A percentile compares a stretch with the other conserved stretches of the same genome.
Conservation (phyloP, 179 eudicot species). For the Spergularia azorica region DNA sequence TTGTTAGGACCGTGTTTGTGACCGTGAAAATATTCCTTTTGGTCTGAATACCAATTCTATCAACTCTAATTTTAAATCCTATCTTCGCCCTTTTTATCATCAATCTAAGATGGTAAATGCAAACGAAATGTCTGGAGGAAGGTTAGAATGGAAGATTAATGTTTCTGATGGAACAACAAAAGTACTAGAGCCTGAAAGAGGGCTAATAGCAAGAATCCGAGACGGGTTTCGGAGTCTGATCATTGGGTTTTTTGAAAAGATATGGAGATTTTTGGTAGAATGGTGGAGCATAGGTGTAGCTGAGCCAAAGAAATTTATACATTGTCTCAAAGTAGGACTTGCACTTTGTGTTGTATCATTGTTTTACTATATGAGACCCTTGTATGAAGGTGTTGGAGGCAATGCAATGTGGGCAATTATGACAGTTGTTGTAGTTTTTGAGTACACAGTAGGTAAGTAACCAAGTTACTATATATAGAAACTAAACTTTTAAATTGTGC, state of each 20-base stretch:
- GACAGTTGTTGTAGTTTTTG: conserved; percentile 91
- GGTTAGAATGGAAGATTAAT: conserved; percentile 67
- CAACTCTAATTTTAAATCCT: too few species aligned
- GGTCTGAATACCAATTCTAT: not conserved
- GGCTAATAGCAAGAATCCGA: conserved; percentile 21
- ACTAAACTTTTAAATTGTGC: too few species aligned
- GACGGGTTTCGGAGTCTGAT: conserved; percentile 28
- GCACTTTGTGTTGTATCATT: conserved; percentile 75
- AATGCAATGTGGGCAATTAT: conserved; percentile 94
- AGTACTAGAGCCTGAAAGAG: conserved; percentile 40
- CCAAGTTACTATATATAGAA: not conserved
- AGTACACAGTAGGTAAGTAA: conserved; percentile 76
- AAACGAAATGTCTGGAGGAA: conserved; percentile 31
- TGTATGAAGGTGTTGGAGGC: conserved; percentile 81
- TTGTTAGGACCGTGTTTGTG: too few species aligned
- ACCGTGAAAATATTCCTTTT: too few species aligned
- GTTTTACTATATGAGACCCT: conserved; percentile 83
- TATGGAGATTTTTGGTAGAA: conserved; percentile 46
- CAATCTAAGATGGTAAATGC: conserved; percentile 1
- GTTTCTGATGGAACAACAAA: conserved; percentile 50
- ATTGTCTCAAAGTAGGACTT: conserved; percentile 74
- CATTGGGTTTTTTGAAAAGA: conserved; percentile 28
- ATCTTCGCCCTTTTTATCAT: not conserved
- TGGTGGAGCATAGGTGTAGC: conserved; percentile 60
- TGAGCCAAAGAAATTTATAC: conserved; percentile 72